Evolutionary conservation across 345 rosid genomes (phyloP), one percentile per base, ranked within the genome.

Genomic region (Eucalyptus camaldulensis): DNA sequence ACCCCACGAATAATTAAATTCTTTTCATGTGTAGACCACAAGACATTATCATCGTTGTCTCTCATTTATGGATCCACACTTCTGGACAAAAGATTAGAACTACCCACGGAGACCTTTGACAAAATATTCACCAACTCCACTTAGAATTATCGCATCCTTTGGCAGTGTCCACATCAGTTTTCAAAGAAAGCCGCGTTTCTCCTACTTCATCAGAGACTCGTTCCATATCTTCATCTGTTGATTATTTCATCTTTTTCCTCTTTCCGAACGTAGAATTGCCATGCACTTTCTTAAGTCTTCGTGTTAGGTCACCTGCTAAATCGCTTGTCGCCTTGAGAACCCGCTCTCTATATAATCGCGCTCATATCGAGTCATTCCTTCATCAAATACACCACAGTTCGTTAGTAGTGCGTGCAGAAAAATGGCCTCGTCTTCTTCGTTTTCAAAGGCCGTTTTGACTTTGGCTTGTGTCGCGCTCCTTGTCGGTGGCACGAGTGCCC

Each of bases 221-320:
- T 40, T 43, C 83, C 45, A 19, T 40, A 76, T 76, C 65, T 56
- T 54, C 47, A 47, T 85, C 56, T 49, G 53, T 33, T 87, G 16
- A 12, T 43, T 24, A 13, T 29, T 45, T 37, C 33, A 24, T 25
- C 51, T 58, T 17, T 19, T 51, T 58, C 29, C 17, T 86, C 6
- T 86, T 86, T 31, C 44, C 24, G 27, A 37, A 40, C 83, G 8
- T 40, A 40, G n/a, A 45, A 49, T 44, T 44, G 16, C 87, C 88
- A 3, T 49, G 45, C 69, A 11, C 33, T 13, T 31, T 33, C 31
- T 37, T n/a, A 44, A 88, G 91, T 94, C 97, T 90, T 91, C 95
- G 96, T 87, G 95, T 94, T 96, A 95, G 97, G 95, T 97, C 2
- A 95, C 92, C 99, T 92, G 92, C 90, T 91, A 62, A 54, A 21